Conservation (phyloP, 2,329 filamentous ascomycete species). For the Colletotrichum trifolii region DNA sequence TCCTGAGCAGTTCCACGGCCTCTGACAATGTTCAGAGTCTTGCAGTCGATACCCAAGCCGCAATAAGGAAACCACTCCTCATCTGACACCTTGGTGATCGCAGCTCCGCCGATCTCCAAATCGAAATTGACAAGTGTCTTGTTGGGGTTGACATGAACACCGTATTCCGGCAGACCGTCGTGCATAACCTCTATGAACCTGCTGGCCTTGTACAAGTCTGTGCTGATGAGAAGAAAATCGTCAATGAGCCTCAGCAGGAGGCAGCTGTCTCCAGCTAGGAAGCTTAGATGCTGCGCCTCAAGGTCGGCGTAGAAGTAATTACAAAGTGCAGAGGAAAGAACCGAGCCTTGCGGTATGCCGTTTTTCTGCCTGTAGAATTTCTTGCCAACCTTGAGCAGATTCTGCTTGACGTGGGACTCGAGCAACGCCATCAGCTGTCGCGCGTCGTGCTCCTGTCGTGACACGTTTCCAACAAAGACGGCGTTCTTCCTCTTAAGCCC, state of each 20-base stretch:
- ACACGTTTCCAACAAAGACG: constrained; percentile 79
- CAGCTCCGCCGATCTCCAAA: constrained; percentile 62
- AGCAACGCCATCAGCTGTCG: constrained; percentile 76
- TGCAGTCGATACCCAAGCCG: constrained; percentile 79
- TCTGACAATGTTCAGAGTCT: constrained; percentile 79
- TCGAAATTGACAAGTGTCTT: constrained; percentile 92
- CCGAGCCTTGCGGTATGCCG: constrained; percentile 93
- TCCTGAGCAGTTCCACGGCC: constrained; percentile 66
- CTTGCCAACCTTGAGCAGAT: constrained; percentile 89
- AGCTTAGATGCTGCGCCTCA: constrained; percentile 75
- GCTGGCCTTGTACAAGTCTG: constrained; percentile 72
- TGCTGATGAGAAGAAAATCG: constrained; percentile 91
- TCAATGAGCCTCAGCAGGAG: constrained; percentile 87
- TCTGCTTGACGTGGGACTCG: constrained; percentile 82
- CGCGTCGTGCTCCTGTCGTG: constrained; percentile 66
- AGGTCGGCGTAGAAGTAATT: constrained; percentile 96
- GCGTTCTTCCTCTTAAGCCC: constrained; percentile 69
- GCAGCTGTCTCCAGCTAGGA: constrained; percentile 68
- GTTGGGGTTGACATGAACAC: constrained; percentile 77
- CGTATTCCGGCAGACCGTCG: constrained; percentile 79
- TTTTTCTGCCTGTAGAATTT: constrained; percentile 87
- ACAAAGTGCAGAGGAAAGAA: constrained; percentile 87
- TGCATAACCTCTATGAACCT: constrained; percentile 86
- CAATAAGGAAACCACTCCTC: constrained; percentile 83
- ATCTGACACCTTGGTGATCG: constrained; percentile 59